Evolutionary conservation across 2,329 filamentous ascomycete genomes (phyloP).

Genomic region (Plenodomus tracheiphilus): DNA sequence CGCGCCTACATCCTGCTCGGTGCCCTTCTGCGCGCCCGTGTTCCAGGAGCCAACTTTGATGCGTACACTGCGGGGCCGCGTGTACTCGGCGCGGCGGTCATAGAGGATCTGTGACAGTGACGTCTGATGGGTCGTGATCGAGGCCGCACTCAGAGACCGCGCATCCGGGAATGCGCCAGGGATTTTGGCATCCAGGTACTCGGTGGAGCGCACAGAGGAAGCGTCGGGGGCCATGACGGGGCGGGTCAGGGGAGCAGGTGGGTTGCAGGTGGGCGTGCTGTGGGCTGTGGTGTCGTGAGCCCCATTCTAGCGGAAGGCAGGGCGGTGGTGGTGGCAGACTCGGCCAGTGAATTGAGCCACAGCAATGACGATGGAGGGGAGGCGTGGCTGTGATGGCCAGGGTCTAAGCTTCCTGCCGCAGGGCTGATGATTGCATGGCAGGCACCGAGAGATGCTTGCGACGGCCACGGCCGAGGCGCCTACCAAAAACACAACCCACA

Average conservation of each 20-base stretch:
- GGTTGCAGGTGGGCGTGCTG: conserved; percentile 3
- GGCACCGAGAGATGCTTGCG: neutral
- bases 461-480: no score
- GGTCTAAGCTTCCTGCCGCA: conserved; percentile 9
- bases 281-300: neutral
- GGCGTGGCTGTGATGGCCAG: conserved; percentile 2
- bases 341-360: conserved; percentile 16
- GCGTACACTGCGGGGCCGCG: conserved; percentile 70
- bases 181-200: conserved; percentile 48
- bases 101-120: conserved; percentile 63
- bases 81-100: conserved; percentile 77
- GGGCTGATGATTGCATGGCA: neutral
- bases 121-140: conserved; percentile 48
- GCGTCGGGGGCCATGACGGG: conserved; percentile 34
- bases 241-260: conserved; percentile 1
- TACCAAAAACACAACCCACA: no score
- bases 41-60: conserved; percentile 97
- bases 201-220: conserved; percentile 29
- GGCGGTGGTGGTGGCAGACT: neutral
- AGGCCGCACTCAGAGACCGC: conserved; percentile 23
- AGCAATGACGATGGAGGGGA: conserved; percentile 14
- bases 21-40: conserved; percentile 80
- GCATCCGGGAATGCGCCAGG: conserved; percentile 55
- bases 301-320: neutral
- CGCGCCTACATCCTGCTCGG: conserved; percentile 81